These are phyloP conservation scores for Abelmoschus esculentus DNA, from an alignment of 345 rosid genomes.

Conservation along the genomic window DNA sequence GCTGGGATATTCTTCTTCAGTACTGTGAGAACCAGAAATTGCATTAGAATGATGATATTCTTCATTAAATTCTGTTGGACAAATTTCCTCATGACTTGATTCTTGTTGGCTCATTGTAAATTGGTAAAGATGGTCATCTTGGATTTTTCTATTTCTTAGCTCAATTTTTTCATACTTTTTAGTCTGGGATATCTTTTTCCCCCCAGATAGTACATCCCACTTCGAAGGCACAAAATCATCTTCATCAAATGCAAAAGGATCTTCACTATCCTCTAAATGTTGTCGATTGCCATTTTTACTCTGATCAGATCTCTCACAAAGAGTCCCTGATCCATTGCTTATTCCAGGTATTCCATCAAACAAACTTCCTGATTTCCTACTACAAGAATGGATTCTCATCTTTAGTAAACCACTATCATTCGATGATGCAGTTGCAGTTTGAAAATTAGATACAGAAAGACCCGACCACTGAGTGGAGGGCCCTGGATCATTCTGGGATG, in stretches of 20 bases:
- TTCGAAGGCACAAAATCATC: slow-evolving; percentile 69
- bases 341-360: slow-evolving; percentile 28
- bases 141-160: slow-evolving; percentile 22
- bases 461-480: slow-evolving; percentile 31
- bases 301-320: slow-evolving; percentile 27
- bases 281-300: slow-evolving; percentile 23
- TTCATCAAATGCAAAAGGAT: slow-evolving; percentile 83
- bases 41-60: slow-evolving; percentile 26
- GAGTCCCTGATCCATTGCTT: slow-evolving; percentile 34
- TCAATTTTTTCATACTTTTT: slow-evolving; percentile 29
- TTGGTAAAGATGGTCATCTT: slow-evolving; percentile 31
- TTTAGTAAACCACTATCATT: slow-evolving; percentile 35
- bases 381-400: slow-evolving; percentile 40
- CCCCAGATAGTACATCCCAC: slow-evolving; percentile 57
- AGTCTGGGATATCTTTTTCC: slow-evolving; percentile 31
- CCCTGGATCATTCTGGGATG: slow-evolving; percentile 36
- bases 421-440: slow-evolving; percentile 32
- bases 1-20: slow-evolving; percentile 42
- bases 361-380: slow-evolving; percentile 38
- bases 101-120: slow-evolving; percentile 34
- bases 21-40: slow-evolving; percentile 28
- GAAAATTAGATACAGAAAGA: slow-evolving; percentile 38
- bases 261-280: slow-evolving; percentile 42
- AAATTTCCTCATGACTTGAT: slow-evolving; percentile 31
- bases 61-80: slow-evolving; percentile 25